Evolutionary conservation across 176 grass and related monocot genomes (phyloP), one percentile per base, ranked within the genome.

Genomic region (Oryza coarctata): DNA sequence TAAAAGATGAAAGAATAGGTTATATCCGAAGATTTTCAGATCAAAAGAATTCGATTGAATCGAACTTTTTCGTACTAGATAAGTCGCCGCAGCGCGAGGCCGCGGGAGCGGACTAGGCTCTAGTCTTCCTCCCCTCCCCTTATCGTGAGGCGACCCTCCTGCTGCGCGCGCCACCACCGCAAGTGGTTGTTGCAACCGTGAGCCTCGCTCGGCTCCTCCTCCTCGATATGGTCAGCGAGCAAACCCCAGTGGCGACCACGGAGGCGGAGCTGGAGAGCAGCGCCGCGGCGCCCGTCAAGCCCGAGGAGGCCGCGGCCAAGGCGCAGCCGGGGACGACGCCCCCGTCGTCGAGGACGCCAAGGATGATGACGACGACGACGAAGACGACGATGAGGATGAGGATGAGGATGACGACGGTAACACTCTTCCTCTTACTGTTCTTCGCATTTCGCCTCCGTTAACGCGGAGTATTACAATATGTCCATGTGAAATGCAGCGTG

Each of bases 311-410:
- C 35, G 26, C 22, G 49, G 65, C 61, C 65, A 36, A 49, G 31
- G 43, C 12, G 6, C 63, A 80, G 65, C 29, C 28, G 28, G 80
- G 9, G 84, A 92, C 31, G 85, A 88, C 33, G 87, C 83, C 8
- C 93, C 93, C 29, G 71, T 92, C 9, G 86, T 95, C 60, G 93
- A 95, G 84, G 93, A 95, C 66, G 82, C 86, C 27, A 90, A 90
- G 87, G 93, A 92, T 25, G 93, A 87, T 1, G 89, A 92, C 3
- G 81, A 85, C 0, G 89, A 90, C 0, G 89, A 89, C 0, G 90
- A 89, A 0, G 87, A 89, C 0, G 83, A 92, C 0, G 90, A 94
- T 0, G 86, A 94, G 0, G 92, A 94, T 0, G 88, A 91, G 0
- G 86, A 89, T 1, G 86, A 89, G 0, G 82, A 84, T 1, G 84